Conservation (phyloP, 129 eudicot genomes). For the Flaveria bidentis region DNA sequence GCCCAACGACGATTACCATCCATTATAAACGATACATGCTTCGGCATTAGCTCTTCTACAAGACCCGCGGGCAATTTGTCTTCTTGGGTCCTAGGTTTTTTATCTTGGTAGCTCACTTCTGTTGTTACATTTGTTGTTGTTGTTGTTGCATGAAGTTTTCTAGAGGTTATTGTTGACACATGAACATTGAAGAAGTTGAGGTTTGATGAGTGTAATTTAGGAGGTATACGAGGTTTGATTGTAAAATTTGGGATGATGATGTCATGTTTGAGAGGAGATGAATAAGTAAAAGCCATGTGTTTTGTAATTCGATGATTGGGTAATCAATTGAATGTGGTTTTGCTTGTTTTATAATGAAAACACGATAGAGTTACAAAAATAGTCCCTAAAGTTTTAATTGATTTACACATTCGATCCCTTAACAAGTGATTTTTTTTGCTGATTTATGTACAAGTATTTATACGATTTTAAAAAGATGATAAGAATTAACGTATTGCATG, state of each 20-base stretch:
- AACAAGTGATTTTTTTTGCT: neutral
- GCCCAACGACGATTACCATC: constrained; percentile 30
- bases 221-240: constrained; percentile 3
- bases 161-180: neutral
- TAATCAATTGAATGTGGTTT: too few relatives aligned
- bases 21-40: constrained; percentile 19
- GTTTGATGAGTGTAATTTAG: constrained; percentile 1
- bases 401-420: neutral
- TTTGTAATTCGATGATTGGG: too few relatives aligned
- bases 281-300: constrained; percentile 14
- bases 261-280: constrained; percentile 10
- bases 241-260: neutral
- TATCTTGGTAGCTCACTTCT: neutral
- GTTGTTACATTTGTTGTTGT: neutral
- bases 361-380: neutral
- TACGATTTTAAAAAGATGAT: too few relatives aligned
- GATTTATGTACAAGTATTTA: too few relatives aligned
- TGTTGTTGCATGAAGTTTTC: neutral
- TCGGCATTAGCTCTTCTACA: constrained; percentile 19
- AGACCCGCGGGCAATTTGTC: neutral
- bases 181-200: neutral
- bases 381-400: neutral
- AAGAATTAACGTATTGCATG: too few relatives aligned
- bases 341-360: neutral
- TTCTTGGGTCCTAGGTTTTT: neutral